These are phyloP conservation scores for Orbilia javanica DNA, from an alignment of 2,329 filamentous ascomycete genomes.

Conservation along the genomic window DNA sequence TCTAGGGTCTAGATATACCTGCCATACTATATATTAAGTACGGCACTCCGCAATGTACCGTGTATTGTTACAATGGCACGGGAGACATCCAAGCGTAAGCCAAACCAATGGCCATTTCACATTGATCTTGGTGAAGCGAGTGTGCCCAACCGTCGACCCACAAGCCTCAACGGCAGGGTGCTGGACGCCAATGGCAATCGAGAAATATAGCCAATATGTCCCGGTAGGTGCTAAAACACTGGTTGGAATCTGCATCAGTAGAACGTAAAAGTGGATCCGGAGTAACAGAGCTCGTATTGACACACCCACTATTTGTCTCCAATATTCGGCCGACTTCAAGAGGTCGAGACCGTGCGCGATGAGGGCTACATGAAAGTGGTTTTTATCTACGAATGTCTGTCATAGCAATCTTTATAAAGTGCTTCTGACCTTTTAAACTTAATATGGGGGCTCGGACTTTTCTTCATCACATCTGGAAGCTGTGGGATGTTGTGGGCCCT, in stretches of 20 bases:
- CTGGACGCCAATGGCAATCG: background rate
- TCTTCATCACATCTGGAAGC: background rate
- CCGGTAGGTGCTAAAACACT: background rate
- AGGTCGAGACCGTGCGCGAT: background rate
- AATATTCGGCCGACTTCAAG: background rate
- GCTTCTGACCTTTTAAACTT: constrained; percentile 10
- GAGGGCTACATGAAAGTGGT: background rate
- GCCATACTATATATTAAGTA: background rate
- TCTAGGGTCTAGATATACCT: background rate
- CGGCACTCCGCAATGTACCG: background rate
- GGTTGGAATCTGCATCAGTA: background rate
- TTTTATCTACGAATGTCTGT: background rate
- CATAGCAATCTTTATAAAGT: constrained; percentile 6
- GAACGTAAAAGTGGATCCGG: background rate
- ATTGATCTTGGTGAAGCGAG: background rate
- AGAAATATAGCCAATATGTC: background rate
- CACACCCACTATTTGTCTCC: background rate
- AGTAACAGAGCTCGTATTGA: background rate
- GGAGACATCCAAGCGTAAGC: background rate
- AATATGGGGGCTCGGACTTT: background rate
- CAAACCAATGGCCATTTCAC: background rate
- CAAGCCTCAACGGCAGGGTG: background rate
- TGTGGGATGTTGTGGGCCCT: background rate
- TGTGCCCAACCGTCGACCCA: background rate
- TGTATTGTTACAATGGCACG: background rate